phyloP scores from a whole-genome alignment of 2,329 filamentous ascomycete species.

The Fusarium napiforme region DNA sequence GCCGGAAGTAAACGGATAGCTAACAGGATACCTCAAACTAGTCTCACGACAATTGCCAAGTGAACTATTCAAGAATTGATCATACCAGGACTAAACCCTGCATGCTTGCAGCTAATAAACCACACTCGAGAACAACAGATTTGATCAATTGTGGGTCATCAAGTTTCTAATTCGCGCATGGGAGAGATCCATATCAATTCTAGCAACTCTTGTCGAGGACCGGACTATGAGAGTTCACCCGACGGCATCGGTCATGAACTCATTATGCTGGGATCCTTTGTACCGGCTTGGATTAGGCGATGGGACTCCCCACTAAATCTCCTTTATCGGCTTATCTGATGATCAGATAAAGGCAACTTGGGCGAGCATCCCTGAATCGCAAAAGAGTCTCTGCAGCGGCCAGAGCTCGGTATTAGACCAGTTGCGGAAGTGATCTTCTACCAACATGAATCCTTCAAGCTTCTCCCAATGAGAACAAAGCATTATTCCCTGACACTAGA shows the following conservation, averaged over 20 bases:
- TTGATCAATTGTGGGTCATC: neutral
- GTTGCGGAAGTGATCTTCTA: conserved; percentile 14
- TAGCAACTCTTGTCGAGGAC: neutral
- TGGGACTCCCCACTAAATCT: neutral
- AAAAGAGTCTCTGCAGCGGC: conserved; percentile 7
- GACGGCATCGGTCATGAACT: neutral
- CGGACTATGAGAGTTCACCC: neutral
- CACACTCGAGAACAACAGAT: neutral
- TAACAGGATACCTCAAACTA: neutral
- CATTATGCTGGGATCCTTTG: neutral
- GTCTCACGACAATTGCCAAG: neutral
- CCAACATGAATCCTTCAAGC: neutral
- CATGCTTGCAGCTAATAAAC: neutral
- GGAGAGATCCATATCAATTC: neutral
- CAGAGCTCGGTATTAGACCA: neutral
- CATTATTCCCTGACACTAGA: neutral
- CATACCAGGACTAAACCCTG: neutral
- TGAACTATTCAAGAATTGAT: neutral
- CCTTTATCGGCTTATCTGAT: conserved; percentile 29
- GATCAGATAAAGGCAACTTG: conserved; percentile 31
- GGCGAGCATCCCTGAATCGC: conserved; percentile 9
- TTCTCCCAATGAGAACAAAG: neutral
- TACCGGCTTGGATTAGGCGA: neutral
- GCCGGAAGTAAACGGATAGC: neutral
- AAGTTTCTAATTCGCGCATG: neutral